Base-by-base conservation (phyloP, 306 rosid genomes). In the Echinosophora koreensis region DNA sequence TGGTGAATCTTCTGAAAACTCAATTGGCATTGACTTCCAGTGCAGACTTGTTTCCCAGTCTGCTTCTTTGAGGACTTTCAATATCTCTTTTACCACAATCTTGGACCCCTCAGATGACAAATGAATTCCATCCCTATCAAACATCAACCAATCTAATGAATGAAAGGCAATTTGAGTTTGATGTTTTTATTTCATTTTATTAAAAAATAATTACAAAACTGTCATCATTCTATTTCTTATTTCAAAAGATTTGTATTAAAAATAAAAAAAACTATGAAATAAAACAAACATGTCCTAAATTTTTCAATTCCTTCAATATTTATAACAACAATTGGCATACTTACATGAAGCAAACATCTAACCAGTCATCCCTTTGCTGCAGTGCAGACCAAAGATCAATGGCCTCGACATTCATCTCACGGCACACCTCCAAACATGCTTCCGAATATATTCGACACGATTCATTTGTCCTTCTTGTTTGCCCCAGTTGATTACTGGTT, bases 91-190 rank as follows among this genome's bases (percentile, higher is more conserved):
- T 32, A 32, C 84, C 15, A 93, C 87, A 50, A 91, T 74, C 82
- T 84, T 76, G 84, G 87, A 91, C 18, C 89, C 98, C 74, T 82
- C 90, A 6, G 59, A 7, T 12, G 98, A 2, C 1, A 91, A 42
- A 79, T 93, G 98, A 50, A 91, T 11, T 66, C 98, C 98, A 78
- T 93, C 97, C 34, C 98, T 91, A 77, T 39, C 5, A 50, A 52
- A 65, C 83, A 5, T 18, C 34, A 62, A 6, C 41, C 2, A 27
- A 66, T 68, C 34, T 6, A 17, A 30, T 30, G 32, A 30, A 30
- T 30, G 32, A 30, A 30, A 30, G 30, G 32, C 6, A 30, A 30
- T 30, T 30, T 22, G 22, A 22, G 22, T 22, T 22, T 22, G 22
- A 0, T 22, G 22, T 22, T 22, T 22, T 1, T 22, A 22, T 22